Evolutionary conservation across 345 rosid species (phyloP).

Genomic region (Pistacia integerrima): DNA sequence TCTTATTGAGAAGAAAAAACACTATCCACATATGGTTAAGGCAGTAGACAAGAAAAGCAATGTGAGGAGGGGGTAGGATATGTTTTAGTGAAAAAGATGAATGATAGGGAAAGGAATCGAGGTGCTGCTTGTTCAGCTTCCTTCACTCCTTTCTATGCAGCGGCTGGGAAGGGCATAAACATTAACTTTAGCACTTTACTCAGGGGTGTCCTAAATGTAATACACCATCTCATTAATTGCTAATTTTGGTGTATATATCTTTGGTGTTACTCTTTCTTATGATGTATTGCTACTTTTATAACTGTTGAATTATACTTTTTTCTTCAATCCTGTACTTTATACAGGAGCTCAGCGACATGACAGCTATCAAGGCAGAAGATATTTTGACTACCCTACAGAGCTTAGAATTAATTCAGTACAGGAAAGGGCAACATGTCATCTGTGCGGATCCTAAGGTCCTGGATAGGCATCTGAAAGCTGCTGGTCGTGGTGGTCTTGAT

Average conservation of each 20-base stretch:
- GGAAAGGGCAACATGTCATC: constrained; percentile 98
- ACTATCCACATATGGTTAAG: background rate
- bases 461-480: constrained; percentile 98
- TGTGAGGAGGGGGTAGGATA: background rate
- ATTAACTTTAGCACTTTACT: background rate
- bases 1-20: background rate
- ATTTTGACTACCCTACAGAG: constrained; percentile 91
- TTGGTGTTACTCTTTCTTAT: too few species aligned
- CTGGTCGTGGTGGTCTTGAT: constrained; percentile 95
- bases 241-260: background rate
- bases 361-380: constrained; percentile 97
- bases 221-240: background rate
- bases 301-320: background rate
- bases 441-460: constrained; percentile 97
- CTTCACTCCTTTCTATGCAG: background rate
- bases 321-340: background rate
- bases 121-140: background rate
- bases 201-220: background rate
- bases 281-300: background rate
- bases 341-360: constrained; percentile 99
- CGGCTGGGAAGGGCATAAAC: background rate
- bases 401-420: constrained; percentile 93
- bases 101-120: background rate
- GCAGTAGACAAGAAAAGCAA: background rate
- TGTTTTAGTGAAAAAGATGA: background rate